A percentile compares a stretch with the other conserved stretches of the same genome.
These are phyloP conservation scores for Flueggea neowawraea DNA, from an alignment of 441 rosid species.

Conservation along the genomic window DNA sequence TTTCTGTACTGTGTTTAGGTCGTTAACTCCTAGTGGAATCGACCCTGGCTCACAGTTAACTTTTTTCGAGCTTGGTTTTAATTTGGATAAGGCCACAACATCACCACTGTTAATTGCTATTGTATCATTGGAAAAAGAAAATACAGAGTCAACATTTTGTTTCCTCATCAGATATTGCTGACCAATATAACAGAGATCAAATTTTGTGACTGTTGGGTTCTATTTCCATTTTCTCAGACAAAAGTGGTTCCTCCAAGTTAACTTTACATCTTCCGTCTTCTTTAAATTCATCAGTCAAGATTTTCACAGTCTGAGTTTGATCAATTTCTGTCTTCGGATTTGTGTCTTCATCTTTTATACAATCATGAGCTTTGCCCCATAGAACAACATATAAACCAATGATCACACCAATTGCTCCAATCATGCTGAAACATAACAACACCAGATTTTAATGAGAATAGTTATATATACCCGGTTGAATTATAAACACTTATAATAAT, in stretches of 20 bases:
- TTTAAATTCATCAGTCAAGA: slow-evolving; percentile 12
- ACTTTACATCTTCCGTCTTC: slow-evolving; percentile 8
- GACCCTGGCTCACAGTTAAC: too few species aligned
- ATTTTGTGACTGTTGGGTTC: neutral
- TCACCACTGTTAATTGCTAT: too few species aligned
- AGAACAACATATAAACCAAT: slow-evolving; percentile 64
- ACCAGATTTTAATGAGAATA: neutral
- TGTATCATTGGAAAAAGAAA: too few species aligned
- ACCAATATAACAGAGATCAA: neutral
- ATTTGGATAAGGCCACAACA: too few species aligned
- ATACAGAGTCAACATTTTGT: too few species aligned
- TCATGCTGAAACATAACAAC: slow-evolving; percentile 31
- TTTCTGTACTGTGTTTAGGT: too few species aligned
- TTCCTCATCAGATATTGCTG: too few species aligned
- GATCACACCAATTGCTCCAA: slow-evolving; percentile 60
- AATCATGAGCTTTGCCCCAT: slow-evolving; percentile 72
- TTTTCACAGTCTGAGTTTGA: slow-evolving; percentile 8
- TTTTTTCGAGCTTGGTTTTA: too few species aligned
- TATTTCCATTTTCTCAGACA: slow-evolving; percentile 5
- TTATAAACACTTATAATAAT: neutral
- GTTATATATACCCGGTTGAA: neutral
- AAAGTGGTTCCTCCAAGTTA: slow-evolving; percentile 36
- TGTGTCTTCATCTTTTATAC: slow-evolving; percentile 9
- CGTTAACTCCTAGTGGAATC: too few species aligned
- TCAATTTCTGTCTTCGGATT: slow-evolving; percentile 24